Base-by-base conservation (phyloP, 371 early-diverging fungal genomes). In the Lichtheimia ornata region DNA sequence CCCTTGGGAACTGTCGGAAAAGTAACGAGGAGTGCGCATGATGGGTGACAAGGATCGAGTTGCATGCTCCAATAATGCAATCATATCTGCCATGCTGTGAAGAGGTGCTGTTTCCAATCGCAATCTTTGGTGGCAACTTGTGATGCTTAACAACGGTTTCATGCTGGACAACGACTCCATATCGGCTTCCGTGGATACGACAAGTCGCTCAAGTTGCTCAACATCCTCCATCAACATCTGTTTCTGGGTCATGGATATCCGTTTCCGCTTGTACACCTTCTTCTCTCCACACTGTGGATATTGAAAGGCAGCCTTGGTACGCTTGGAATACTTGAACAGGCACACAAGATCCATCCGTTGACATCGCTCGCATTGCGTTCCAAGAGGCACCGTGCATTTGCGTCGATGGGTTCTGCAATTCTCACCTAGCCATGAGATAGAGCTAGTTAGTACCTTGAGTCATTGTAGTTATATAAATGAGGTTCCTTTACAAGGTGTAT, bases 371-470 rank as follows among this genome's bases (percentile, higher is more conserved):
- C 75, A 75, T 20, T 61, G 62, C 3, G 43, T 53, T 1, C 70
- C 75, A n/a, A 62, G 41, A 12, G 52, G 49, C 12, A 75, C 61
- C 25, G 66, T 58, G 55, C 75, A 75, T 59, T 72, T 75, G 24
- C 75, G 67, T n/a, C 75, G 70, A 65, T 75, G 75, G 24, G 72
- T 65, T 52, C 75, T 58, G 44, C 75, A 75, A 50, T 67, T 69
- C 49, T 75, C 75, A 49, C 75, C 75, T 74, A 44, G 54, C 25
- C 2, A 59, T 20, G 43, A 30, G 18, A 40, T 17, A 41, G 20
- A 35, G 11, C 35, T 9, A 9, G 35, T 35, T 35, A 35, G 9
- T 35, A 35, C 35, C 5, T 40, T 50, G 28, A 41, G 60, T 49
- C 15, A n/a, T 40, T 18, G 0, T n/a, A 20, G 17, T 17, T 22